Percentiles rank a stretch among this genome's conserved stretches.
Conservation (phyloP, 129 eudicot species). For the Centaurea solstitialis region DNA sequence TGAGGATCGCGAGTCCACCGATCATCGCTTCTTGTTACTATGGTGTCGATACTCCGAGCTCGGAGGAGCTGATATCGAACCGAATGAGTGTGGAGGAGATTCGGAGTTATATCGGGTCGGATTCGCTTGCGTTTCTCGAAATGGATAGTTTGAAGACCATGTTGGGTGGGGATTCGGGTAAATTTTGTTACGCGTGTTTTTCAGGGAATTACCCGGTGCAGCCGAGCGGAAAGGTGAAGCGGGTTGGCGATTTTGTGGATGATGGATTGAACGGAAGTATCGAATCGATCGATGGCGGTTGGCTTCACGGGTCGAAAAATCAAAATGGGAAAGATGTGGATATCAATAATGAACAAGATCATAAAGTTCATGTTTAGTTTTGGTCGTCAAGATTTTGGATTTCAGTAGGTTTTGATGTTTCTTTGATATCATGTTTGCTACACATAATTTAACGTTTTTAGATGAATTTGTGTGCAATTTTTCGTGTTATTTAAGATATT, state of each 20-base stretch:
- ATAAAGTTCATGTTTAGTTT: not conserved
- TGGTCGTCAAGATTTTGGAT: not conserved
- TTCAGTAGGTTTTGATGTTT: not conserved
- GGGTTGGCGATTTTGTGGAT: constrained; percentile 34
- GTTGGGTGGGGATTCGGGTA: constrained; percentile 45
- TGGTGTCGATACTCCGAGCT: constrained; percentile 78
- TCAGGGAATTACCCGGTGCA: constrained; percentile 65
- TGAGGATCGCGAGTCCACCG: constrained; percentile 86
- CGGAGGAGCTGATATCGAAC: constrained; percentile 77
- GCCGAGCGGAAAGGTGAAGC: constrained; percentile 38
- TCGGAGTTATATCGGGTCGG: constrained; percentile 61
- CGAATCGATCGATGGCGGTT: constrained; percentile 32
- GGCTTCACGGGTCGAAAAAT: constrained; percentile 27
- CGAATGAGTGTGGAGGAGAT: constrained; percentile 66
- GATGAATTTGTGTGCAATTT: not conserved
- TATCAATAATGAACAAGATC: constrained; percentile 4
- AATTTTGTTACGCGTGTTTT: constrained; percentile 70
- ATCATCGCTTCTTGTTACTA: constrained; percentile 72
- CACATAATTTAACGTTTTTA: not conserved
- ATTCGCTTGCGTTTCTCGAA: constrained; percentile 65
- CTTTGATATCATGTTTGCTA: not conserved
- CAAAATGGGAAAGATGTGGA: not conserved
- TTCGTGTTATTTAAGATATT: not conserved
- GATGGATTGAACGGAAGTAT: constrained; percentile 35
- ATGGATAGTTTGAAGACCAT: constrained; percentile 56